Conservation (phyloP, 2,329 filamentous ascomycete genomes). For the Nothophoma quercina region DNA sequence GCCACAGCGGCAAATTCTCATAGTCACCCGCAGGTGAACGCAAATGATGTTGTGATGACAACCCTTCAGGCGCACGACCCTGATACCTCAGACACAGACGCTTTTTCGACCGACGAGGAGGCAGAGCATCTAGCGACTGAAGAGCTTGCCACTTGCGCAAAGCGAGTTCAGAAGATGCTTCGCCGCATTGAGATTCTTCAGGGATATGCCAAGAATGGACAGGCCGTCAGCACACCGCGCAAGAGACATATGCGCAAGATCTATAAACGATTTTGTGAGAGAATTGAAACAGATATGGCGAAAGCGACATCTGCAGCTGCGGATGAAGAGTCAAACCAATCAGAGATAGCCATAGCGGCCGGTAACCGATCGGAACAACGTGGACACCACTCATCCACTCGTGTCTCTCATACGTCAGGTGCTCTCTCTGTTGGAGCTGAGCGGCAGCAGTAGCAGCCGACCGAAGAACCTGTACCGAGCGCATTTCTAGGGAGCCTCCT, state of each 20-base stretch:
- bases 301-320: too few species aligned
- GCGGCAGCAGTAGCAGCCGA: too few species aligned
- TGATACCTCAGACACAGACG: slow-evolving; percentile 31
- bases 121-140: slow-evolving; percentile 26
- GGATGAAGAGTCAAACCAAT: too few species aligned
- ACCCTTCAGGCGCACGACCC: slow-evolving; percentile 11
- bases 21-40: not conserved
- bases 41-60: not conserved
- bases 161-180: slow-evolving; percentile 33
- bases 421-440: too few species aligned
- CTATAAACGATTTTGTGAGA: slow-evolving; percentile 37
- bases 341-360: too few species aligned
- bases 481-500: too few species aligned
- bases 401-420: too few species aligned
- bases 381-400: too few species aligned
- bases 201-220: slow-evolving; percentile 11
- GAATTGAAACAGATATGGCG: too few species aligned
- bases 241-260: slow-evolving; percentile 29
- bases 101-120: slow-evolving; percentile 26
- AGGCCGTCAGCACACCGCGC: not conserved
- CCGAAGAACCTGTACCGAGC: too few species aligned
- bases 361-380: too few species aligned
- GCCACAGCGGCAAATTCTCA: not conserved
- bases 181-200: slow-evolving; percentile 30
- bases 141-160: slow-evolving; percentile 32